Evolutionary conservation across 1,139 yeast genomes (phyloP).

Genomic region (Suhomyces taliae): DNA sequence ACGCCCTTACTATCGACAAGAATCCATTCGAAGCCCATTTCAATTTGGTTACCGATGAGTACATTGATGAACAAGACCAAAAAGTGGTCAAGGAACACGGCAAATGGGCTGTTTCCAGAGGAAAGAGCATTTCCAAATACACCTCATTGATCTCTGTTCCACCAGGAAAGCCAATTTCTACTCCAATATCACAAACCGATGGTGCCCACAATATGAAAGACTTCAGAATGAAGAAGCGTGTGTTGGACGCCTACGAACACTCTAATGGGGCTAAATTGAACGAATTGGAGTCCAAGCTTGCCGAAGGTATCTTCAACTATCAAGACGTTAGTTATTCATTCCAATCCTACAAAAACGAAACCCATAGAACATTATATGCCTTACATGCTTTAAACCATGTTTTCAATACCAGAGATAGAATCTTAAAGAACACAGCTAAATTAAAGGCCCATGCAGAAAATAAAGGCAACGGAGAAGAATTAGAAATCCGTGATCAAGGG

Average conservation of each 20-base stretch:
- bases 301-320: constrained; percentile 70
- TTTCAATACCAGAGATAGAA: constrained; percentile 78
- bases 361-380: constrained; percentile 63
- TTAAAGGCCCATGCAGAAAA: constrained; percentile 47
- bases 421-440: constrained; percentile 71
- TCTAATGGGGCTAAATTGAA: constrained; percentile 15
- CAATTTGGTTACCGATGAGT: constrained; percentile 50
- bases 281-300: constrained; percentile 26
- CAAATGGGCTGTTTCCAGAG: constrained; percentile 30
- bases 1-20: constrained; percentile 22
- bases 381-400: constrained; percentile 82
- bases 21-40: constrained; percentile 82
- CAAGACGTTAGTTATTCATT: constrained; percentile 71
- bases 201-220: constrained; percentile 9
- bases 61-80: constrained; percentile 35
- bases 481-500: constrained; percentile 87
- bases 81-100: constrained; percentile 16
- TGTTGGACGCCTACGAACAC: constrained; percentile 26
- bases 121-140: constrained; percentile 21
- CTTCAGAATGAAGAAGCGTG: constrained; percentile 31
- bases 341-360: constrained; percentile 35
- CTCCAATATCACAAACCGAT: constrained; percentile 1
- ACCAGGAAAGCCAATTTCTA: constrained; percentile 24
- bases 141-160: constrained; percentile 29
- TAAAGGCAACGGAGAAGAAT: constrained; percentile 43